These are phyloP conservation scores for Debaryomyces maramus DNA, from an alignment of 805 yeast genomes.

Conservation along the genomic window DNA sequence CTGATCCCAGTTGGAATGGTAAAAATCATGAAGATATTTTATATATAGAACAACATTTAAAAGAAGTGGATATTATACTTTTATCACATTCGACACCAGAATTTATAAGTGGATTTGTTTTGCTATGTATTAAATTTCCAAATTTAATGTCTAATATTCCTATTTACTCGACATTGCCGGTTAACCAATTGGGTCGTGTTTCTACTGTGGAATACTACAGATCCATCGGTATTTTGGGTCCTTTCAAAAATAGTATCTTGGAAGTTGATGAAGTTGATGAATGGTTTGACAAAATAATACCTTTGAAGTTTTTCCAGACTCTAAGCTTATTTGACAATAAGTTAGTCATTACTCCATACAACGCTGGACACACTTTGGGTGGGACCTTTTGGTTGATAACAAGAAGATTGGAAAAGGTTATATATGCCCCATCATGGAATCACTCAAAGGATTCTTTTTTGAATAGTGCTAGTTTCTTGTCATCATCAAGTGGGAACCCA, in stretches of 20 bases:
- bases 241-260: constrained; percentile 53
- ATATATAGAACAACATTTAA: constrained; percentile 34
- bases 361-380: constrained; percentile 91
- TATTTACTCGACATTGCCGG: constrained; percentile 87
- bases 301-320: constrained; percentile 80
- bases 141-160: constrained; percentile 61
- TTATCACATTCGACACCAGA: constrained; percentile 86
- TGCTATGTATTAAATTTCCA: constrained; percentile 59
- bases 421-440: constrained; percentile 93
- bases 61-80: constrained; percentile 62
- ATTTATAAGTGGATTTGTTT: constrained; percentile 76
- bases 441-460: constrained; percentile 87
- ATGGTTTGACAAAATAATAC: constrained; percentile 67
- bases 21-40: constrained; percentile 29
- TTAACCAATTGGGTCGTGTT: constrained; percentile 79
- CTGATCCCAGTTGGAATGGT: constrained; percentile 81
- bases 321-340: constrained; percentile 64
- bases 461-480: constrained; percentile 42
- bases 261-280: constrained; percentile 77
- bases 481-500: constrained; percentile 52
- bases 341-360: constrained; percentile 71
- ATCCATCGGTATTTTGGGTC: constrained; percentile 72
- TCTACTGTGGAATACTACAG: constrained; percentile 83
- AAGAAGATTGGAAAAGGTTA: constrained; percentile 72
- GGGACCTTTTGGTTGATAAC: constrained; percentile 86